Conservation (phyloP, 2,329 filamentous ascomycete genomes). For the Neofusicoccum umdonicola region DNA sequence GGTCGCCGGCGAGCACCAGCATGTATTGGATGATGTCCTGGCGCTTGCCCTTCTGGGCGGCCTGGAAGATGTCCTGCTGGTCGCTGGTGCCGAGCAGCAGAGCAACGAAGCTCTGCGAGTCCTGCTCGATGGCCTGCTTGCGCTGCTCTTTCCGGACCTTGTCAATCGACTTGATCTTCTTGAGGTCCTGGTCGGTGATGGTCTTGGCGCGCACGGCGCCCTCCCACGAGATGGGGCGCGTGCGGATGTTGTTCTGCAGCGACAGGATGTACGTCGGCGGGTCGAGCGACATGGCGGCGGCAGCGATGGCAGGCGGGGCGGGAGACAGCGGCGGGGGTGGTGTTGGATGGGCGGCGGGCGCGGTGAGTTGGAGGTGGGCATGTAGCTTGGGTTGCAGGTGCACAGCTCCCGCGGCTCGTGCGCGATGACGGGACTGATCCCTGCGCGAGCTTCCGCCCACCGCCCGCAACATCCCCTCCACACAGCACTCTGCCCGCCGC, state of each 20-base stretch:
- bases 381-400: conserved; percentile 15
- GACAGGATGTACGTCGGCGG: conserved; percentile 84
- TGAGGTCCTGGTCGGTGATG: conserved; percentile 89
- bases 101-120: conserved; percentile 74
- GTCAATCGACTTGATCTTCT: conserved; percentile 94
- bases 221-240: conserved; percentile 95
- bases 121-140: conserved; percentile 74
- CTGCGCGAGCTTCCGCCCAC: conserved; percentile 10
- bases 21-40: conserved; percentile 93
- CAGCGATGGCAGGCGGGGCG: not conserved
- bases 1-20: conserved; percentile 80
- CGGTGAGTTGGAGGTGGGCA: conserved; percentile 10
- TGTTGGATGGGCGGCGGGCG: not conserved
- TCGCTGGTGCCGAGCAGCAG: conserved; percentile 71
- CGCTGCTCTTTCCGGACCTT: conserved; percentile 92
- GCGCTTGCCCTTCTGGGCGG: conserved; percentile 67
- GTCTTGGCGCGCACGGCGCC: conserved; percentile 90
- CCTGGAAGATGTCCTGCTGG: conserved; percentile 76
- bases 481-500: not conserved
- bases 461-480: not conserved
- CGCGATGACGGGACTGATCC: conserved; percentile 16
- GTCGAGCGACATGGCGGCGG: conserved; percentile 75
- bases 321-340: not conserved
- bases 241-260: conserved; percentile 94
- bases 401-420: conserved; percentile 12